phyloP scores from a whole-genome alignment of 257 asterid genomes.

The Paulownia fortunei region DNA sequence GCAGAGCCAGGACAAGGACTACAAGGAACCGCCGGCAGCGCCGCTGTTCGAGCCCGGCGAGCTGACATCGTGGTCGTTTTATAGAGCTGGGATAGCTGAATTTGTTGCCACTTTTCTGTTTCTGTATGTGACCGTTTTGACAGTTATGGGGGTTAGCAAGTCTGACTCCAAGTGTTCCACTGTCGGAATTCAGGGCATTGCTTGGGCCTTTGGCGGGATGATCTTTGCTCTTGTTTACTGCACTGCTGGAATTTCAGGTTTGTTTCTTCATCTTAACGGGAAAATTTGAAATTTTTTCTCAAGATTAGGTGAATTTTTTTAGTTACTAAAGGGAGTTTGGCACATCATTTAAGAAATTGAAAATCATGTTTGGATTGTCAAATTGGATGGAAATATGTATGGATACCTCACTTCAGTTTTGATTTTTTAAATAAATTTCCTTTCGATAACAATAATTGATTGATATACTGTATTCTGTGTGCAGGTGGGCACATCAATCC shows the following conservation, averaged over 20 bases:
- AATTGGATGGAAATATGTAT: too few species aligned
- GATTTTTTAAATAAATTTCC: too few species aligned
- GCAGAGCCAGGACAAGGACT: slow-evolving; percentile 57
- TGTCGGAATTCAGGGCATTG: slow-evolving; percentile 59
- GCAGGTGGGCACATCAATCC: slow-evolving; percentile 56
- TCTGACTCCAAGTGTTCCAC: slow-evolving; percentile 48
- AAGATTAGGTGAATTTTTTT: too few species aligned
- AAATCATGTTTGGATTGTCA: neutral
- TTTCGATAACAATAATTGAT: neutral
- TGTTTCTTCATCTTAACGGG: neutral
- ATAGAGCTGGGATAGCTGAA: slow-evolving; percentile 55
- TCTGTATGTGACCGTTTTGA: slow-evolving; percentile 45
- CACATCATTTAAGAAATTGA: too few species aligned
- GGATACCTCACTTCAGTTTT: too few species aligned
- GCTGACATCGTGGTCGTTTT: slow-evolving; percentile 53
- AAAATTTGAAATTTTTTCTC: neutral
- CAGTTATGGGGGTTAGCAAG: slow-evolving; percentile 53
- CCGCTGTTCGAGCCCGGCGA: slow-evolving; percentile 48
- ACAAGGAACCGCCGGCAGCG: slow-evolving; percentile 52
- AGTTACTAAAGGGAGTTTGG: too few species aligned
- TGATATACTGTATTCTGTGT: neutral
- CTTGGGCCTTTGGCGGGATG: slow-evolving; percentile 65
- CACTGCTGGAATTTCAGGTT: slow-evolving; percentile 57
- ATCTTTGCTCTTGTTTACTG: slow-evolving; percentile 60
- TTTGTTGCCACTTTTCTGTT: slow-evolving; percentile 54